Base-by-base conservation (phyloP, 192 early-diverging fungal species). In the Coemansia sp. region DNA sequence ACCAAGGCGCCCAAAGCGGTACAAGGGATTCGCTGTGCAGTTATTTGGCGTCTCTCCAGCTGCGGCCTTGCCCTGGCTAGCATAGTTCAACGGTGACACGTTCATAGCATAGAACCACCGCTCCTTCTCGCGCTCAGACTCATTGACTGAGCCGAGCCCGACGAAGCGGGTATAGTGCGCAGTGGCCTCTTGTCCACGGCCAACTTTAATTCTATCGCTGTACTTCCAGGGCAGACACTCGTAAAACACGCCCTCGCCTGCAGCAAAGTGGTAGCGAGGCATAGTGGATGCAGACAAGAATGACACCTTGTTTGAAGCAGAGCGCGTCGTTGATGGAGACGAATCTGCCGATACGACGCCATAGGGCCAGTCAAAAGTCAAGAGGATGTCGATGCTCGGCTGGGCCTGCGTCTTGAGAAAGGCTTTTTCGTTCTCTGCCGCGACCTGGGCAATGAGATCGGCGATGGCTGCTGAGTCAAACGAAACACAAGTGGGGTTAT, bases 101-200 rank as follows among this genome's bases (percentile, higher is more conserved):
- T 94, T 94, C 80, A 94, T 89, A 1, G 93, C 95, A 67, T 95
- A 97, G 64, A 93, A 93, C 95, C 95, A 97, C 70, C 86, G 63
- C 58, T 88, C 85, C 74, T 93, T 93, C 24, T 79, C 69, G 46
- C 64, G 54, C 24, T 42, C 70, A 14, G 81, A 63, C 42, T 83
- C 85, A 26, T 83, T 84, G 38, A 88, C 90, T 6, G 85, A 69
- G 1, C 83, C 91, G 19, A 97, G 65, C 4, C 90, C 90, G 62
- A 97, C 84, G 63, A 97, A 95, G 26, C 95, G 82, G 6, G 95
- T 93, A 37, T 62, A 81, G 33, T 81, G 73, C 3, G 56, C 33
- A 0, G 24, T 24, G 2, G 63, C 58, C 3, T 61, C 56, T 7
- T 55, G 24, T 12, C 68, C 56, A 3, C 50, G 50, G 8, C 68